Conservation (phyloP, 2,329 filamentous ascomycete genomes). For the Stemphylium vesicarium region DNA sequence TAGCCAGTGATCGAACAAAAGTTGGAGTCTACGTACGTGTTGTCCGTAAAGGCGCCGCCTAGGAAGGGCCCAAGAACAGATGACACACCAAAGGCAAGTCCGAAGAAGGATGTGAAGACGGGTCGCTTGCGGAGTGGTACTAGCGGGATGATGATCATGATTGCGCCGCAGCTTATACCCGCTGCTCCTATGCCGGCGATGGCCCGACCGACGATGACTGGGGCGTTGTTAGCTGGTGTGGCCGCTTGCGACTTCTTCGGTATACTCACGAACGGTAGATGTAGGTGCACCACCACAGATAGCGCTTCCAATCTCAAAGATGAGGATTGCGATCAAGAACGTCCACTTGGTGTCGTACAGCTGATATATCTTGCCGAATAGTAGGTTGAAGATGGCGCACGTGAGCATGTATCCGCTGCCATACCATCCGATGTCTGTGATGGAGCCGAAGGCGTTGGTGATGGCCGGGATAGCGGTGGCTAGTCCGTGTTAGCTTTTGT, state of each 20-base stretch:
- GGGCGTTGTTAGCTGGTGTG: background rate
- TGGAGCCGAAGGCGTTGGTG: conserved; percentile 34
- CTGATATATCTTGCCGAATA: conserved; percentile 57
- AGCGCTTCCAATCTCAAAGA: conserved; percentile 54
- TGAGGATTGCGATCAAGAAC: conserved; percentile 45
- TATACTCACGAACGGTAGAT: conserved; percentile 38
- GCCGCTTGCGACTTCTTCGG: no score
- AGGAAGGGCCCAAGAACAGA: conserved; percentile 37
- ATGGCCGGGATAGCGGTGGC: conserved; percentile 36
- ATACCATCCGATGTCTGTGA: conserved; percentile 40
- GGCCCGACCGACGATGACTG: conserved; percentile 56
- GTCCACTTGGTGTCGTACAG: conserved; percentile 51
- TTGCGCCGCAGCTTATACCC: conserved; percentile 48
- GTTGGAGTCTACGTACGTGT: conserved; percentile 26
- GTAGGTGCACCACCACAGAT: conserved; percentile 52
- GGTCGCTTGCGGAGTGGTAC: conserved; percentile 54
- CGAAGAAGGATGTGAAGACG: conserved; percentile 54
- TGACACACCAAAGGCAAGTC: conserved; percentile 54
- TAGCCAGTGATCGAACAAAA: background rate
- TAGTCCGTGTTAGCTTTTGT: background rate
- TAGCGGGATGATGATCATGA: conserved; percentile 51
- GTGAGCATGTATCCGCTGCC: conserved; percentile 53
- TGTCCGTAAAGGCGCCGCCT: conserved; percentile 46
- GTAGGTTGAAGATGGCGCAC: conserved; percentile 53
- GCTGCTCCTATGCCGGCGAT: conserved; percentile 57